Evolutionary conservation across 305 asterid genomes (phyloP).

Genomic region (Plantago lanceolata): DNA sequence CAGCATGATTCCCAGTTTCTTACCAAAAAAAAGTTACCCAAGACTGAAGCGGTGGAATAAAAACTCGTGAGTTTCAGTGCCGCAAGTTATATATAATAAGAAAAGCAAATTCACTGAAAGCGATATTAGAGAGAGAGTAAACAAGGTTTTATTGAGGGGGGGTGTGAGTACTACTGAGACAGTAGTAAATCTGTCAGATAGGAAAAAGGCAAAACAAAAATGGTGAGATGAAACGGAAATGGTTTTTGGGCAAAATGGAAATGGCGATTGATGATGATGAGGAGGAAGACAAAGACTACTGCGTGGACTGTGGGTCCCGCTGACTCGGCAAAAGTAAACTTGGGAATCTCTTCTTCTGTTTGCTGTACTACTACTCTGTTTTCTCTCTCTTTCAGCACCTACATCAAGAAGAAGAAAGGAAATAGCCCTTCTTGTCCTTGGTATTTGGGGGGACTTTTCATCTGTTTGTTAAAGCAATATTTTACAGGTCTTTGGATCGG

Average conservation of each 20-base stretch:
- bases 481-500: no score
- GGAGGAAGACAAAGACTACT: conserved; percentile 14
- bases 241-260: not conserved
- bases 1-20: conserved; percentile 4
- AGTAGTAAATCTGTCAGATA: conserved; percentile 9
- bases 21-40: conserved; percentile 28
- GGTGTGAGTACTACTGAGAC: no score
- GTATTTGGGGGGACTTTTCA: no score
- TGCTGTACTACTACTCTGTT: conserved; percentile 15
- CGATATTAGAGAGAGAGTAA: not conserved
- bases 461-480: no score
- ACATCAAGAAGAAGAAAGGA: not conserved
- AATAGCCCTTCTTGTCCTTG: not conserved
- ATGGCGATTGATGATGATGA: no score
- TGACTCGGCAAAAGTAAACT: conserved; percentile 28
- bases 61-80: conserved; percentile 28
- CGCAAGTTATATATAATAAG: conserved; percentile 1
- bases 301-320: conserved; percentile 33
- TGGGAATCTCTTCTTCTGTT: no score
- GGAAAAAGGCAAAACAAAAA: not conserved
- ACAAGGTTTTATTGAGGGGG: not conserved
- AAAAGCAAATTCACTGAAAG: not conserved
- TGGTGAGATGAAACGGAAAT: not conserved
- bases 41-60: conserved; percentile 14
- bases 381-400: conserved; percentile 10